Percentiles rank a stretch among this genome's conserved stretches.
phyloP scores from a whole-genome alignment of 352 stramenopile species.

The Plasmopara muralis region DNA sequence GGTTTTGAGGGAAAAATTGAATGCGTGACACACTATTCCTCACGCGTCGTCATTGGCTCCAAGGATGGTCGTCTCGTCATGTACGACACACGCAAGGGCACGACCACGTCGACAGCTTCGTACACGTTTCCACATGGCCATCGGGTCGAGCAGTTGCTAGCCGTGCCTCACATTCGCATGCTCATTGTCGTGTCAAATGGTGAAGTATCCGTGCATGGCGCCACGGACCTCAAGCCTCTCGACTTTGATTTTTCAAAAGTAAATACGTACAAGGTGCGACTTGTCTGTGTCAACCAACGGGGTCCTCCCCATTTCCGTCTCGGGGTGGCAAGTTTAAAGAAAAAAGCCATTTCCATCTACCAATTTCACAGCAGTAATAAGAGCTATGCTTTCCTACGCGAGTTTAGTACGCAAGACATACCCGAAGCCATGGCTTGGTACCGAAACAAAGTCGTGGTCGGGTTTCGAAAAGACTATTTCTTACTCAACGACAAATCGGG shows the following conservation, averaged over 20 bases:
- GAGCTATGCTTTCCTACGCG: slow-evolving; percentile 66
- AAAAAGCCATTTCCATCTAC: slow-evolving; percentile 70
- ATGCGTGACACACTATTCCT: slow-evolving; percentile 83
- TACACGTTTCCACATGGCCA: slow-evolving; percentile 72
- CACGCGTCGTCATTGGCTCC: slow-evolving; percentile 76
- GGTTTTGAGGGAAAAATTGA: slow-evolving; percentile 79
- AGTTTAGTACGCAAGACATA: slow-evolving; percentile 68
- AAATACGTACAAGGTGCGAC: slow-evolving; percentile 62
- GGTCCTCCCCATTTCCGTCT: slow-evolving; percentile 79
- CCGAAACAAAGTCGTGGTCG: slow-evolving; percentile 81
- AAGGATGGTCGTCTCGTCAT: slow-evolving; percentile 76
- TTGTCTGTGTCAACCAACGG: slow-evolving; percentile 79
- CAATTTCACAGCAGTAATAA: slow-evolving; percentile 81
- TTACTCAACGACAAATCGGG: slow-evolving; percentile 81
- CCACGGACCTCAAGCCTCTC: slow-evolving; percentile 72
- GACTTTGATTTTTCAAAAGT: slow-evolving; percentile 74
- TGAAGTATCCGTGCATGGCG: slow-evolving; percentile 60
- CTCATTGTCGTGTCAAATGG: slow-evolving; percentile 77
- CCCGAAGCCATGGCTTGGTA: slow-evolving; percentile 84
- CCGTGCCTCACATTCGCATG: slow-evolving; percentile 84
- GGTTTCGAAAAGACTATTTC: slow-evolving; percentile 67
- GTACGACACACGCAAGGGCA: slow-evolving; percentile 83
- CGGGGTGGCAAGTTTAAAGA: slow-evolving; percentile 54
- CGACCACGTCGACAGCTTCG: slow-evolving; percentile 42
- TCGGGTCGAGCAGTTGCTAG: slow-evolving; percentile 71